These are phyloP conservation scores for Aspergillus sp. DNA, from an alignment of 2,329 filamentous ascomycete genomes.

Conservation along the genomic window DNA sequence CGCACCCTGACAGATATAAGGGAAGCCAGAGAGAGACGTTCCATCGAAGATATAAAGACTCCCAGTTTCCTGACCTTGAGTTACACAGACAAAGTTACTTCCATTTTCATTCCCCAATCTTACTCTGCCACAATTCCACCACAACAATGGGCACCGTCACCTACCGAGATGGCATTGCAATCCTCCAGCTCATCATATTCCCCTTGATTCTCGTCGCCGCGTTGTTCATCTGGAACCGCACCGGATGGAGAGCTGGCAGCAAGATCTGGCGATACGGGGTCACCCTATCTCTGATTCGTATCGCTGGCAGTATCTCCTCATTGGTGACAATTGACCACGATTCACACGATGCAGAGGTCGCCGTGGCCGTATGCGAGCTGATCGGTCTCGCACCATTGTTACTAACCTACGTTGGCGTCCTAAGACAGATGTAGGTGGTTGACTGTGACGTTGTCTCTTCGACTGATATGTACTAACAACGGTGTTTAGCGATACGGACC, in stretches of 20 bases:
- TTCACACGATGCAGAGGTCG: slow-evolving; percentile 24
- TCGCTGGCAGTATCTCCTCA: slow-evolving; percentile 32
- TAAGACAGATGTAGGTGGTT: slow-evolving; percentile 34
- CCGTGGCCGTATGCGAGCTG: slow-evolving; percentile 32
- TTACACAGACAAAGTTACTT: background rate
- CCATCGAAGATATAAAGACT: no score
- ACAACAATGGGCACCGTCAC: slow-evolving; percentile 26
- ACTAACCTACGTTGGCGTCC: slow-evolving; percentile 32
- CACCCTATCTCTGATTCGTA: slow-evolving; percentile 36
- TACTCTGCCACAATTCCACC: background rate
- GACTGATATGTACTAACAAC: background rate
- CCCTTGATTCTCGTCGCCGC: slow-evolving; percentile 30
- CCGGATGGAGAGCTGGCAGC: slow-evolving; percentile 32
- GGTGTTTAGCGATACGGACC: slow-evolving; percentile 13
- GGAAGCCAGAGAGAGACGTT: background rate
- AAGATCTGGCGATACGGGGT: slow-evolving; percentile 35
- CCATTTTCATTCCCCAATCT: background rate
- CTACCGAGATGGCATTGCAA: slow-evolving; percentile 36
- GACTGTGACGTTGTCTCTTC: background rate
- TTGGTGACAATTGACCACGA: slow-evolving; percentile 29
- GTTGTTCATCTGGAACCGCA: slow-evolving; percentile 32
- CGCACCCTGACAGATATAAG: background rate
- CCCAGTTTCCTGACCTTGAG: no score
- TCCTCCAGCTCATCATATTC: slow-evolving; percentile 35
- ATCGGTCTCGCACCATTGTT: slow-evolving; percentile 36